Evolutionary conservation across 2,329 filamentous ascomycete species (phyloP), one percentile per base, ranked within the genome.

Genomic region (Ophiostoma montium): DNA sequence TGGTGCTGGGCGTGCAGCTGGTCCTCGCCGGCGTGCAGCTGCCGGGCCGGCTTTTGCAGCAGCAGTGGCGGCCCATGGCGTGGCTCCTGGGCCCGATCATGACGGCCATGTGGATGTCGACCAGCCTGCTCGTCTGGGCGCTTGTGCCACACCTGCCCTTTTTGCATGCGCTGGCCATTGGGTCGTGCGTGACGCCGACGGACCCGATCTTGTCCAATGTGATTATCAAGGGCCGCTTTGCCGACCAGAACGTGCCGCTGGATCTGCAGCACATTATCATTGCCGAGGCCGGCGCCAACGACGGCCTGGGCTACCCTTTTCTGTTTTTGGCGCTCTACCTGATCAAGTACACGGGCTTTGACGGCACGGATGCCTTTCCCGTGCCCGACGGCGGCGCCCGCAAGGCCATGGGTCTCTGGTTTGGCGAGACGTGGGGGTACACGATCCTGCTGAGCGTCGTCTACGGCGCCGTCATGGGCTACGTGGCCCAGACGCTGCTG

Each of bases 1-100:
- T 95, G 0, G 89, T 95, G 0, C 77, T 95, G 0, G 89, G 89
- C 3, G 85, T 95, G 0, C 89, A 95, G 65, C 75, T 95, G 11
- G 86, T 95, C 9, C 71, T 95, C 7, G 88, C 88, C 0, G 89
- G 89, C 6, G 80, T 95, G 0, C 88, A 95, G 62, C 71, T 95
- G 7, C 89, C 89, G 1, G 86, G 80, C 60, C 82, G 84, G 52
- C 95, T 95, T 58, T 70, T 95, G 19, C 68, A 75, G 61, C 78
- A 70, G 55, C 80, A 95, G 78, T 89, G 85, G 84, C 84, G 78
- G 59, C 76, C 84, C 10, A 67, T 95, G 18, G 65, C 76, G 1
- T 65, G 90, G 11, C 74, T 95, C 16, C 74, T 95, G 7, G 87
- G 87, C 0, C 89, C 87, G 0, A 80, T 84, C 36, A 94, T 95